These are phyloP conservation scores for Orbilia quercus DNA, from an alignment of 2,329 filamentous ascomycete species.

Conservation along the genomic window DNA sequence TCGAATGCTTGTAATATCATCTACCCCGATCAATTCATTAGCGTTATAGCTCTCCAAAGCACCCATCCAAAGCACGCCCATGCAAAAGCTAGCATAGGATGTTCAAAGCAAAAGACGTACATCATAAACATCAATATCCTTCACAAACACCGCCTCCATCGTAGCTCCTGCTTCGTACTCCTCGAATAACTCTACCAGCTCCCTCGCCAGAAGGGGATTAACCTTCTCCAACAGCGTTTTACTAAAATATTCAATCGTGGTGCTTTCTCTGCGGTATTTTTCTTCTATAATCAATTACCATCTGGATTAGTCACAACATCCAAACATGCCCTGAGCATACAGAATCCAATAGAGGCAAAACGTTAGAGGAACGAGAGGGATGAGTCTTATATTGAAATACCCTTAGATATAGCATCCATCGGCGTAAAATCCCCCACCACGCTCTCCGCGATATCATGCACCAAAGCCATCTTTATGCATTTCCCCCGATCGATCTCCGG, in stretches of 20 bases:
- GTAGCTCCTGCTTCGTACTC: conserved; percentile 41
- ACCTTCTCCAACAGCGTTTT: conserved; percentile 32
- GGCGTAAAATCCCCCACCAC: conserved; percentile 53
- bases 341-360: too few relatives aligned
- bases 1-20: conserved; percentile 51
- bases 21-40: conserved; percentile 6
- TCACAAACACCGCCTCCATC: conserved; percentile 46
- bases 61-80: too few relatives aligned
- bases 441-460: conserved; percentile 55
- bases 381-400: too few relatives aligned
- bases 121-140: conserved; percentile 52
- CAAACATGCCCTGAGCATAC: too few relatives aligned
- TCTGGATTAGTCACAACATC: too few relatives aligned
- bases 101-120: background rate
- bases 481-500: conserved; percentile 7
- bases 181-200: conserved; percentile 41
- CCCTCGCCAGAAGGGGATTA: conserved; percentile 20
- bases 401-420: conserved; percentile 49
- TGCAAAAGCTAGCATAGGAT: too few relatives aligned
- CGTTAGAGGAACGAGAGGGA: too few relatives aligned
- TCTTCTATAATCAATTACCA: conserved; percentile 36
- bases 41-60: background rate
- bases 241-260: conserved; percentile 45
- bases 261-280: conserved; percentile 49
- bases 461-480: conserved; percentile 49